These are phyloP conservation scores for Lignosus rhinocerotis DNA, from an alignment of 1,284 basidiomycete species.

Conservation along the genomic window DNA sequence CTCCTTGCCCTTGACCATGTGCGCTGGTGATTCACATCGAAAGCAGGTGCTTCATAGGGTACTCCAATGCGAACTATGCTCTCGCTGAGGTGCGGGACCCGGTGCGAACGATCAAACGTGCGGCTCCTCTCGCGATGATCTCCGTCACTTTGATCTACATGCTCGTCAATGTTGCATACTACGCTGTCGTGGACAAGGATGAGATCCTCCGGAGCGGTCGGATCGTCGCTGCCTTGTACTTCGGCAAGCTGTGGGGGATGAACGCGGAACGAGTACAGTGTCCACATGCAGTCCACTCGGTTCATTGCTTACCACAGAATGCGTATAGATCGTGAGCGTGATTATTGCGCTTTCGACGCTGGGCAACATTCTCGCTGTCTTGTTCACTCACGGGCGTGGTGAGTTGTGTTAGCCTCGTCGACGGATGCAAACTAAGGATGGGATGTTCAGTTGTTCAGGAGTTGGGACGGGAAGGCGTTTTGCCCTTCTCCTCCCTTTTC, in stretches of 20 bases:
- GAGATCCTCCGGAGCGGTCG: slow-evolving; percentile 63
- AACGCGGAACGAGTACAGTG: slow-evolving; percentile 50
- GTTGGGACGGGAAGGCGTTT: slow-evolving; percentile 63
- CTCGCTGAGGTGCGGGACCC: slow-evolving; percentile 69
- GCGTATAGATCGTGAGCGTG: slow-evolving; percentile 41
- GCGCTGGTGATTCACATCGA: neutral
- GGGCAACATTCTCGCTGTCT: slow-evolving; percentile 60
- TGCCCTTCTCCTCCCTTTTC: slow-evolving; percentile 62
- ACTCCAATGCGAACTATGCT: slow-evolving; percentile 71
- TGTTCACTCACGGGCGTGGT: slow-evolving; percentile 69
- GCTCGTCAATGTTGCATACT: slow-evolving; percentile 67
- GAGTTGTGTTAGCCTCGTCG: neutral
- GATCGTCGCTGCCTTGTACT: slow-evolving; percentile 68
- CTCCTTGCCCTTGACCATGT: neutral
- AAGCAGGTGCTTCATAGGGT: slow-evolving; percentile 66
- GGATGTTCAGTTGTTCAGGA: slow-evolving; percentile 60
- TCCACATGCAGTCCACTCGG: neutral
- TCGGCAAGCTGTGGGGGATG: slow-evolving; percentile 65
- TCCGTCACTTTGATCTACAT: slow-evolving; percentile 57
- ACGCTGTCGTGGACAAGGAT: slow-evolving; percentile 63
- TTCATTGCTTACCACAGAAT: neutral
- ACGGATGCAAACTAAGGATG: neutral
- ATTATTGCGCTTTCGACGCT: slow-evolving; percentile 64
- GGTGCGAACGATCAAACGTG: slow-evolving; percentile 63
- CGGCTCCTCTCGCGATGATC: slow-evolving; percentile 63